phyloP scores from a whole-genome alignment of 371 early-diverging fungal genomes.

The Syncephalastrum contaminatum region DNA sequence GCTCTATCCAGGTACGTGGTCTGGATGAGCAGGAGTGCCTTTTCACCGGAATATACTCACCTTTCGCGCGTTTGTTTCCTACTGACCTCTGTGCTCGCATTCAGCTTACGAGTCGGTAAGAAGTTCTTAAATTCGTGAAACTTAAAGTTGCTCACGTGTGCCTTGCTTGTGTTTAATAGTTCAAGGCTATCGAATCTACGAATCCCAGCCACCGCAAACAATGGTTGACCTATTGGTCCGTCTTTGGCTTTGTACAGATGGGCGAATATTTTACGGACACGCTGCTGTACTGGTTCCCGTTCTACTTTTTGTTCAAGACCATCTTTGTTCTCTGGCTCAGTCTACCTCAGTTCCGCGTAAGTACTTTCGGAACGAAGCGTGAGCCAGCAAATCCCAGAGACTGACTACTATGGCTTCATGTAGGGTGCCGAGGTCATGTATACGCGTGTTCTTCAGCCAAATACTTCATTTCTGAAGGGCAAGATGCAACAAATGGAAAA shows the following conservation, averaged over 20 bases:
- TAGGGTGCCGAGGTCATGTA: constrained; percentile 31
- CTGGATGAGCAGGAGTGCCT: background rate
- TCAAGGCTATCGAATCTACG: constrained; percentile 74
- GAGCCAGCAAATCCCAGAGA: background rate
- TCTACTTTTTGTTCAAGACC: constrained; percentile 79
- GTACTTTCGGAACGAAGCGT: background rate
- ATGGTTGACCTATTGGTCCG: constrained; percentile 72
- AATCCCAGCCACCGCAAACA: constrained; percentile 63
- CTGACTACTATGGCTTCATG: background rate
- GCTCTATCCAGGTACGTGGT: constrained; percentile 73
- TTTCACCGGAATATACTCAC: too few species aligned
- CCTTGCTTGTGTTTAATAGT: constrained; percentile 7
- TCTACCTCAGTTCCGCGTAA: constrained; percentile 57
- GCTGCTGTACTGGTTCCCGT: constrained; percentile 72
- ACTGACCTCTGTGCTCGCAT: background rate
- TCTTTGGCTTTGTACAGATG: constrained; percentile 63
- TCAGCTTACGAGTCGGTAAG: constrained; percentile 17
- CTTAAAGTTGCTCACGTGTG: background rate
- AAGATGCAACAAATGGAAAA: background rate
- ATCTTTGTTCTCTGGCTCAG: constrained; percentile 67
- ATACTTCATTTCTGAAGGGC: constrained; percentile 4
- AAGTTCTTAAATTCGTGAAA: background rate
- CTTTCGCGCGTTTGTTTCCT: too few species aligned
- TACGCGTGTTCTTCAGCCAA: constrained; percentile 21
- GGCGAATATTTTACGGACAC: constrained; percentile 69